Percentiles rank a stretch among this genome's conserved stretches.
These are phyloP conservation scores for Setomelanomma holmii DNA, from an alignment of 2,329 filamentous ascomycete genomes.

Conservation along the genomic window DNA sequence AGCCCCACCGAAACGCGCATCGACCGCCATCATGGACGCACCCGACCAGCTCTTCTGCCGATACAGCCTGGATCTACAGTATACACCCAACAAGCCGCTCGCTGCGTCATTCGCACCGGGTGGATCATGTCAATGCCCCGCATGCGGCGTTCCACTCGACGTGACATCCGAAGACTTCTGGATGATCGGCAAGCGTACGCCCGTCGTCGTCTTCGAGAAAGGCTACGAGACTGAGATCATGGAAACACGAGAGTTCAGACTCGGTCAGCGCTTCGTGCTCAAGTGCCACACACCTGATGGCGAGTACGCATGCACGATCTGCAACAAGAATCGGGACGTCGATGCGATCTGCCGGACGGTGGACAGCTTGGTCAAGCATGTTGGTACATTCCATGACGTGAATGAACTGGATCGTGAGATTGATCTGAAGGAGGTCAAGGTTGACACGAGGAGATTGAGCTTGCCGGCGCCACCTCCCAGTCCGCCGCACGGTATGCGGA, in stretches of 20 bases:
- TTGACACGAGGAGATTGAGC: conserved; percentile 25
- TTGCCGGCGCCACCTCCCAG: conserved; percentile 27
- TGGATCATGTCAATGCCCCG: conserved; percentile 39
- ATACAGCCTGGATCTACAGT: conserved; percentile 46
- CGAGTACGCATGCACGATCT: conserved; percentile 48
- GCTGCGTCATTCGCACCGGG: conserved; percentile 41
- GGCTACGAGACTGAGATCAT: conserved; percentile 41
- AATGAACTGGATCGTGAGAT: conserved; percentile 41
- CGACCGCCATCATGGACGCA: conserved; percentile 23
- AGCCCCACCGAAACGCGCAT: conserved; percentile 33
- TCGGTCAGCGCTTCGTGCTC: conserved; percentile 47
- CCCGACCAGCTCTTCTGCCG: conserved; percentile 41
- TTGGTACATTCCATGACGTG: conserved; percentile 43
- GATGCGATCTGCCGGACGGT: conserved; percentile 46
- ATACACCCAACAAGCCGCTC: conserved; percentile 36
- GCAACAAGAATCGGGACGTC: conserved; percentile 39
- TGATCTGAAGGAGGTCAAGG: conserved; percentile 38
- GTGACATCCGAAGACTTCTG: conserved; percentile 46
- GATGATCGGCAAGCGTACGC: conserved; percentile 46
- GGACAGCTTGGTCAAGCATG: conserved; percentile 46
- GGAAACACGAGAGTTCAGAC: conserved; percentile 45
- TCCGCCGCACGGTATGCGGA: conserved; percentile 15
- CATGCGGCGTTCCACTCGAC: conserved; percentile 34
- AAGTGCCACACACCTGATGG: conserved; percentile 48
- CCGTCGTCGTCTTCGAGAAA: conserved; percentile 29